phyloP scores from a whole-genome alignment of 2,329 filamentous ascomycete species.

The Xylaria sp. region DNA sequence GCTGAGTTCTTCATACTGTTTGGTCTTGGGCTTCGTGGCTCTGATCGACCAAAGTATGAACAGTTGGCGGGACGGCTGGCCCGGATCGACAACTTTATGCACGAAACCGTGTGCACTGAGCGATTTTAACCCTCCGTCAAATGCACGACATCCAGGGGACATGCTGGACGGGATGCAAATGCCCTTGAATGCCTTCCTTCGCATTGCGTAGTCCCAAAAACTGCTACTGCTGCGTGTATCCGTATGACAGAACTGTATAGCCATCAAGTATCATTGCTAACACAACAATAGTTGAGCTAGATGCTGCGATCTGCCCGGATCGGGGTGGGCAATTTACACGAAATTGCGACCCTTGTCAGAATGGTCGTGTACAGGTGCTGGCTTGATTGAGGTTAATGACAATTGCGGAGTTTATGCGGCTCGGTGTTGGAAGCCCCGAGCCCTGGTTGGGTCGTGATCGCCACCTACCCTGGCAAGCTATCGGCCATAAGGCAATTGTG shows the following conservation, averaged over 20 bases:
- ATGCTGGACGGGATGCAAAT: background rate
- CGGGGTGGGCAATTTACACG: constrained; percentile 15
- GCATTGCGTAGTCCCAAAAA: background rate
- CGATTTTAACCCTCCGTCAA: background rate
- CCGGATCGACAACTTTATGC: constrained; percentile 30
- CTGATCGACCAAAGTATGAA: background rate
- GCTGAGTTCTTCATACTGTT: background rate
- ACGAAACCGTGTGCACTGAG: constrained; percentile 7
- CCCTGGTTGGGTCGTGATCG: constrained; percentile 26
- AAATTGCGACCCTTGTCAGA: constrained; percentile 4
- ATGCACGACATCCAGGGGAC: background rate
- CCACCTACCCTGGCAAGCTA: too few relatives aligned
- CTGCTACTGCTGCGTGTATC: background rate
- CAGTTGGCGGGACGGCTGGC: constrained; percentile 4
- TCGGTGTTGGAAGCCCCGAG: constrained; percentile 28
- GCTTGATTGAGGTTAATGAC: constrained; percentile 25
- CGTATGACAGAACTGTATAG: background rate
- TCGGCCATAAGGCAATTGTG: background rate
- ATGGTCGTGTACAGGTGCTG: background rate
- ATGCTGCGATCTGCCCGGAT: background rate
- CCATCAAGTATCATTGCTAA: background rate
- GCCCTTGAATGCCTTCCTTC: background rate
- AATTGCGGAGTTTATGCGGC: constrained; percentile 18
- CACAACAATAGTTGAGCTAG: background rate
- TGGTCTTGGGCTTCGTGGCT: background rate